These are phyloP conservation scores for Trifolium pratense DNA, from an alignment of 306 rosid species.

Conservation along the genomic window DNA sequence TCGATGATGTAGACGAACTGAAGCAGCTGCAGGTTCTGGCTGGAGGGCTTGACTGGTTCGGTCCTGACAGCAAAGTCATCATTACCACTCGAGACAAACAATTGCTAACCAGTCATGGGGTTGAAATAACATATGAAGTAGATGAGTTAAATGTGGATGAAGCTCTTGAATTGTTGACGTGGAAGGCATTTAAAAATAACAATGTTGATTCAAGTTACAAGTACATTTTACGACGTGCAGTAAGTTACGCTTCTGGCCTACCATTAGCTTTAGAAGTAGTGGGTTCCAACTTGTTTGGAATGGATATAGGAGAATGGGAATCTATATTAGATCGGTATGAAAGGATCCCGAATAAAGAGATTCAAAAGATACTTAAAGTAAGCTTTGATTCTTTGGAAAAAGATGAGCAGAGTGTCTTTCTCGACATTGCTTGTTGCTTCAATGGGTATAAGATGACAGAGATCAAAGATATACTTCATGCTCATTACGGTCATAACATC, in stretches of 20 bases:
- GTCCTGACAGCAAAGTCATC: neutral
- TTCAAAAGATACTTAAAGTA: neutral
- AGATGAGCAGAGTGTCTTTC: neutral
- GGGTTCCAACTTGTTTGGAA: constrained; percentile 26
- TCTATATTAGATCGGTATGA: neutral
- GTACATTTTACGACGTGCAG: neutral
- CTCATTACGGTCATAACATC: neutral
- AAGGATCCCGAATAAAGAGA: neutral
- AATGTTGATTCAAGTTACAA: neutral
- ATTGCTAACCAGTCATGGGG: neutral
- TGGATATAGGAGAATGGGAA: neutral
- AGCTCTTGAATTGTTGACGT: constrained; percentile 6
- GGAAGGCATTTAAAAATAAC: neutral
- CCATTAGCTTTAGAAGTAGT: constrained; percentile 32
- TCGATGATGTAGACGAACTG: neutral
- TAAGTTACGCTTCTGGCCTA: neutral
- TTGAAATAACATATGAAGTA: neutral
- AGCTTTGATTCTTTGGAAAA: constrained; percentile 14
- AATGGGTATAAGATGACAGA: neutral
- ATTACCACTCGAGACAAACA: constrained; percentile 7
- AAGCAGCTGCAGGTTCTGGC: neutral
- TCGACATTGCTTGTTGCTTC: constrained; percentile 10
- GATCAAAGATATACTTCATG: neutral
- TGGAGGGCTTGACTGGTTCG: neutral
- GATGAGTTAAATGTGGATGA: neutral